Evolutionary conservation across 345 rosid genomes (phyloP), one percentile per base, ranked within the genome.

Genomic region (Excoecaria agallocha): DNA sequence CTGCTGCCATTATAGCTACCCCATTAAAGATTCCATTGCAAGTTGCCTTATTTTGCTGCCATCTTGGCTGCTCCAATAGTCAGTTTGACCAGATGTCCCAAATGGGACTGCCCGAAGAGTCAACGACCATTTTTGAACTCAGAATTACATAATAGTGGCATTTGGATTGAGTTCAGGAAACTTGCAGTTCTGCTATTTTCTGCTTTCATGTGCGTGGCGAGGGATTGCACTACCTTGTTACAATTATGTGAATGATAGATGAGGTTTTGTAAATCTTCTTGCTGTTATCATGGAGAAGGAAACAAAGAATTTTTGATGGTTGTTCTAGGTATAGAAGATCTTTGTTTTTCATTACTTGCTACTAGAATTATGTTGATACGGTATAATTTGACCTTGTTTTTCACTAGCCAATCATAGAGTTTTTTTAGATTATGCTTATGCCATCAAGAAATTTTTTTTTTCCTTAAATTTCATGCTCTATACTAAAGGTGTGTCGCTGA

Each of bases 1-100:
- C 46, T 49, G 67, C 75, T 16, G 66, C 54, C 54, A 57, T 71
- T 46, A 8, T 43, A 20, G 66, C 13, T 55, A 48, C 74, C 50
- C 20, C 13, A 25, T 12, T n/a, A 58, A 30, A 30, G 30, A 30
- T 30, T 30, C 30, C 30, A 30, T 2, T 2, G 30, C 30, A 30
- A 30, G 30, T 30, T 30, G 30, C 30, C 30, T 30, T 0, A 30
- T 30, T 30, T 30, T 30, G 30, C 30, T 30, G 30, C 30, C 30
- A 2, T 30, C 30, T 30, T 30, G 30, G 30, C 30, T 30, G 30
- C 30, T 2, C 30, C 30, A 30, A 2, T 30, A 30, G 1, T 30
- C 30, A 30, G 2, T 30, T 30, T 30, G 30, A 30, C 2, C 30
- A 30, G 30, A 30, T 30, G 30, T 30, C 30, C 30, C 30, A 30